Conservation (phyloP, 805 yeast genomes). For the Kodamaea nitidulidarum region DNA sequence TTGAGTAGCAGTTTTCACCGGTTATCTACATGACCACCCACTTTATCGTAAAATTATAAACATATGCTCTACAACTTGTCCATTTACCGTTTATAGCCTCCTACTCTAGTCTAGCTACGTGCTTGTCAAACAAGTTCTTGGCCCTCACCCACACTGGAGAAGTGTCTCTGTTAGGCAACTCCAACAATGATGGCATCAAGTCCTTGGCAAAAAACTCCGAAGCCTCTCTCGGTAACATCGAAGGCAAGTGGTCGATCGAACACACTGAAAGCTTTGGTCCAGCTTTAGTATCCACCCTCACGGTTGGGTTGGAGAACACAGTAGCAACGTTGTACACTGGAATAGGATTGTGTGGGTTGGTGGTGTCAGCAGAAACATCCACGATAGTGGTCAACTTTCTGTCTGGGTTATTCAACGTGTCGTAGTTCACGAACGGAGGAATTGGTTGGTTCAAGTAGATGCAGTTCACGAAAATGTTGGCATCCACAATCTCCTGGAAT, state of each 20-base stretch:
- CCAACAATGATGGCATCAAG: slow-evolving; percentile 82
- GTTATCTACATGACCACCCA: slow-evolving; percentile 2
- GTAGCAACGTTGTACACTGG: slow-evolving; percentile 92
- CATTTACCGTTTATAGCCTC: neutral
- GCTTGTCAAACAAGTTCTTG: slow-evolving; percentile 74
- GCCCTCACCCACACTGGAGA: slow-evolving; percentile 94
- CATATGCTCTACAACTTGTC: no score
- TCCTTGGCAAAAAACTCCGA: slow-evolving; percentile 88
- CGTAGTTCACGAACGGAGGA: slow-evolving; percentile 80
- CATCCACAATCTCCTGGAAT: slow-evolving; percentile 80
- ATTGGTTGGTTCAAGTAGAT: slow-evolving; percentile 91
- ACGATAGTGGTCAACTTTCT: slow-evolving; percentile 90
- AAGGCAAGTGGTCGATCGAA: slow-evolving; percentile 95
- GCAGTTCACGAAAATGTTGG: slow-evolving; percentile 93
- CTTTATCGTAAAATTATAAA: no score
- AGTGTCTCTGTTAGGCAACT: slow-evolving; percentile 73
- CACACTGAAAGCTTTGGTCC: slow-evolving; percentile 90
- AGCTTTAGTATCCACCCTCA: slow-evolving; percentile 65
- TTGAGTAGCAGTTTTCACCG: no score
- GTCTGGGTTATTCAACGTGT: slow-evolving; percentile 55
- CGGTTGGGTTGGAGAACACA: slow-evolving; percentile 88
- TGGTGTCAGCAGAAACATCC: slow-evolving; percentile 98
- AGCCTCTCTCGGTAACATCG: slow-evolving; percentile 93
- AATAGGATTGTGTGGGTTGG: slow-evolving; percentile 96
- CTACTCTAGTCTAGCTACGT: slow-evolving; percentile 61